A percentile compares a stretch with the other conserved stretches of the same genome.
phyloP scores from a whole-genome alignment of 208 protist genomes.

The Tritrichomonas foetus region DNA sequence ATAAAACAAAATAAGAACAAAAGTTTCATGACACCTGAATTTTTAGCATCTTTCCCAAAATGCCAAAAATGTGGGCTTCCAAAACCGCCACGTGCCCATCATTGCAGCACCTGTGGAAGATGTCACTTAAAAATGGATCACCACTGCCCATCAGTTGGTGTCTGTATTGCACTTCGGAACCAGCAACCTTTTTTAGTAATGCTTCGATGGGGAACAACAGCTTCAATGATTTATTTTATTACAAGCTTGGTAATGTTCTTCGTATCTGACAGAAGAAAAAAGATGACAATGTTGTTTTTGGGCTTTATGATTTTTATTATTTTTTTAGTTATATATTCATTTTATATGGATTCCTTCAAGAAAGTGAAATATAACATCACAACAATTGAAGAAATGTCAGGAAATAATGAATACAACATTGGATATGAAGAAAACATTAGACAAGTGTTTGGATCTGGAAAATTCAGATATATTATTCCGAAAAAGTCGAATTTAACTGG shows the following conservation, averaged over 20 bases:
- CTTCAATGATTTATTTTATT: neutral
- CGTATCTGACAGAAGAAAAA: neutral
- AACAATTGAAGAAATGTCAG: neutral
- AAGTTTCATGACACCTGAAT: neutral
- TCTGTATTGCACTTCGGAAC: neutral
- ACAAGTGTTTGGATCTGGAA: neutral
- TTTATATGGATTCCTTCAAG: neutral
- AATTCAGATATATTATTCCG: neutral
- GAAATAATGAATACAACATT: neutral
- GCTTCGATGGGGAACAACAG: neutral
- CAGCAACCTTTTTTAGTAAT: neutral
- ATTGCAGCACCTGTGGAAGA: slow-evolving; percentile 47
- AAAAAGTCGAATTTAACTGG: neutral
- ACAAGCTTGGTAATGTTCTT: neutral
- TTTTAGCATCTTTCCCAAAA: neutral
- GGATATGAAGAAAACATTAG: neutral
- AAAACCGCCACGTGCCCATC: slow-evolving; percentile 51
- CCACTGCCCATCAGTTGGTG: slow-evolving; percentile 44
- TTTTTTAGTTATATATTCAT: neutral
- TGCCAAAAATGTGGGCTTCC: slow-evolving; percentile 39
- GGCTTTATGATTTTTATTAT: neutral
- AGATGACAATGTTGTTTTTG: neutral
- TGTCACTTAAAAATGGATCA: slow-evolving; percentile 55
- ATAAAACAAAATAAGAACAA: neutral
- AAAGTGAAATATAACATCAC: neutral